Evolutionary conservation across 2,329 filamentous ascomycete species (phyloP).

Genomic region (Chlorencoelia australis): DNA sequence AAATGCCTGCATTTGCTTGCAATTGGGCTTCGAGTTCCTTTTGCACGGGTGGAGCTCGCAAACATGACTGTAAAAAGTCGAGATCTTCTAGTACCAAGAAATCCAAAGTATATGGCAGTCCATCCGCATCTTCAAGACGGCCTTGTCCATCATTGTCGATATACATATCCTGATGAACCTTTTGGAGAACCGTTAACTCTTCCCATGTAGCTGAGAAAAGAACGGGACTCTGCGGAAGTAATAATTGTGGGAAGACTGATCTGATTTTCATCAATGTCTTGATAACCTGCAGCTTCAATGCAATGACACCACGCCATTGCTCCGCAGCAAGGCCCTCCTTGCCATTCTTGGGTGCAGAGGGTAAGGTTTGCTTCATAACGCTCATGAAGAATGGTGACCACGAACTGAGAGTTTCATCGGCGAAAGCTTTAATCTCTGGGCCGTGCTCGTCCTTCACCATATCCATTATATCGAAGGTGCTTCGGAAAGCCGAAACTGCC

Average conservation of each 20-base stretch:
- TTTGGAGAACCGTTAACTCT: conserved; percentile 66
- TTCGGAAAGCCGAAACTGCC: conserved; percentile 80
- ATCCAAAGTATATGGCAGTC: conserved; percentile 88
- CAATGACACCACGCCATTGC: conserved; percentile 69
- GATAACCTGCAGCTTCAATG: conserved; percentile 86
- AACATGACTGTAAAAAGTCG: conserved; percentile 85
- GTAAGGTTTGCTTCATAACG: conserved; percentile 65
- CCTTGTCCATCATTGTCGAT: conserved; percentile 79
- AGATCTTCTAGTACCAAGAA: conserved; percentile 89
- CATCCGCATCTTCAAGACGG: conserved; percentile 79
- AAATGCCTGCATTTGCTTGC: conserved; percentile 44
- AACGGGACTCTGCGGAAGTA: conserved; percentile 71
- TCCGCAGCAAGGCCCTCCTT: conserved; percentile 51
- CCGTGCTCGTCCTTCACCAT: conserved; percentile 94
- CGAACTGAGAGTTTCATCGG: conserved; percentile 68
- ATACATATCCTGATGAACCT: conserved; percentile 71
- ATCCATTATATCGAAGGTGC: conserved; percentile 89
- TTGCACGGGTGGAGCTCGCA: conserved; percentile 80
- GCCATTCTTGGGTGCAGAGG: conserved; percentile 41
- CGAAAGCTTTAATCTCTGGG: conserved; percentile 75
- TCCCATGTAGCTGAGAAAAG: conserved; percentile 87
- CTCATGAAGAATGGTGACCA: conserved; percentile 89
- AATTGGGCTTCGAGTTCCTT: conserved; percentile 80
- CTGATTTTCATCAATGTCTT: conserved; percentile 89
- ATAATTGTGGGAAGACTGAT: conserved; percentile 67